Conservation (phyloP, 176 grass and related monocot species). For the Oryza glaberrima region DNA sequence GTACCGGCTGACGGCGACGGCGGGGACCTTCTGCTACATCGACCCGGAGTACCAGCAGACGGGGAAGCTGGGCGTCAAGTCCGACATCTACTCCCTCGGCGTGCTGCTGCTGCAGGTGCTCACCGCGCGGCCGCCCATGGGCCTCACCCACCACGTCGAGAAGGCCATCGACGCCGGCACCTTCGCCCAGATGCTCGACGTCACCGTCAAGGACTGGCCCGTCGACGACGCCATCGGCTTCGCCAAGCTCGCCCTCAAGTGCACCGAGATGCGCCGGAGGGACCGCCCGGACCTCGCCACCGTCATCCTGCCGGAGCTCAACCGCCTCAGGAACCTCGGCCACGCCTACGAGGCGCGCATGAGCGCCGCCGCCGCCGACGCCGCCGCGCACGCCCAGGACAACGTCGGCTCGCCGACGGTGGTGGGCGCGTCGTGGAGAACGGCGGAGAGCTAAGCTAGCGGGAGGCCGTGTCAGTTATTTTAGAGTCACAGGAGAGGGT, state of each 20-base stretch:
- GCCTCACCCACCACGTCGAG: slow-evolving; percentile 85
- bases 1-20: slow-evolving; percentile 85
- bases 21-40: slow-evolving; percentile 97
- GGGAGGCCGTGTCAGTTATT: slow-evolving; percentile 23
- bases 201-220: slow-evolving; percentile 79
- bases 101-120: slow-evolving; percentile 89
- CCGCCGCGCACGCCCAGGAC: slow-evolving; percentile 23
- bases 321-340: slow-evolving; percentile 86
- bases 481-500: background rate
- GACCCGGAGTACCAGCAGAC: slow-evolving; percentile 99
- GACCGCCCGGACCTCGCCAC: slow-evolving; percentile 82
- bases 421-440: slow-evolving; percentile 35
- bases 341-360: slow-evolving; percentile 49
- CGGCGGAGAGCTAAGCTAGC: slow-evolving; percentile 28
- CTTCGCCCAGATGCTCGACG: slow-evolving; percentile 75
- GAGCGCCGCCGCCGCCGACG: background rate
- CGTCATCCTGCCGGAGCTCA: slow-evolving; percentile 85
- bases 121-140: slow-evolving; percentile 80
- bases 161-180: slow-evolving; percentile 72
- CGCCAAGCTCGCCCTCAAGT: slow-evolving; percentile 81
- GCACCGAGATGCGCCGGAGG: slow-evolving; percentile 75
- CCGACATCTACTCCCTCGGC: slow-evolving; percentile 93
- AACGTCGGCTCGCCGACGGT: slow-evolving; percentile 28
- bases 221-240: slow-evolving; percentile 69
- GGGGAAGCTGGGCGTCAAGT: slow-evolving; percentile 85